These are phyloP conservation scores for Lycium ferocissimum DNA, from an alignment of 257 asterid genomes.

Conservation along the genomic window DNA sequence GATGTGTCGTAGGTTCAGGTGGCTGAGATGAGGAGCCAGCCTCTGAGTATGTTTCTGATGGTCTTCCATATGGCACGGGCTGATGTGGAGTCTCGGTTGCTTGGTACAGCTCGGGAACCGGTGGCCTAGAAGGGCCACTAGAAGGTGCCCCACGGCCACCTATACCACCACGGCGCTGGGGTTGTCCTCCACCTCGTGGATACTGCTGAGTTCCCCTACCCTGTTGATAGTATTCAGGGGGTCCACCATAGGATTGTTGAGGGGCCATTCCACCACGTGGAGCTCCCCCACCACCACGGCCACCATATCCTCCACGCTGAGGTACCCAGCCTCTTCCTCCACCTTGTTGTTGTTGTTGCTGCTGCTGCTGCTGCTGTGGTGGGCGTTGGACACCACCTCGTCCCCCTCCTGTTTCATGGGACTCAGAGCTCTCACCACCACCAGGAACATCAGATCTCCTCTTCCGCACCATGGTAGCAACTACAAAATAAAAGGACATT, in stretches of 20 bases:
- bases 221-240: constrained; percentile 46
- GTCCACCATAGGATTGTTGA: constrained; percentile 42
- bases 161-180: constrained; percentile 62
- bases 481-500: constrained; percentile 40
- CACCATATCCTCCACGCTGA: constrained; percentile 42
- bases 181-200: constrained; percentile 60
- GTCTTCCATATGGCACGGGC: constrained; percentile 51
- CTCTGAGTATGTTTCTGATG: constrained; percentile 51
- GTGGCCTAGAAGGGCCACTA: constrained; percentile 72
- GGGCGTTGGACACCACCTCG: constrained; percentile 61
- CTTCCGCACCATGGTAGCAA: constrained; percentile 76
- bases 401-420: constrained; percentile 60
- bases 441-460: constrained; percentile 71
- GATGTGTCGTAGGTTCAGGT: constrained; percentile 47
- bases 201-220: constrained; percentile 47
- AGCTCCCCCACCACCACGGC: constrained; percentile 36
- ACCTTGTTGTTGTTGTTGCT: constrained; percentile 44
- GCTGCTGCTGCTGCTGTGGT: constrained; percentile 46
- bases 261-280: constrained; percentile 37
- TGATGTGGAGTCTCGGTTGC: constrained; percentile 67
- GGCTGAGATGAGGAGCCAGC: constrained; percentile 62
- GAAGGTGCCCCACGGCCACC: constrained; percentile 72
- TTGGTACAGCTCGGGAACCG: constrained; percentile 97
- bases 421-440: constrained; percentile 65
- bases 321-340: constrained; percentile 54